Evolutionary conservation across 116 monocot species (phyloP).

Genomic region (Papilionanthe hybrid): DNA sequence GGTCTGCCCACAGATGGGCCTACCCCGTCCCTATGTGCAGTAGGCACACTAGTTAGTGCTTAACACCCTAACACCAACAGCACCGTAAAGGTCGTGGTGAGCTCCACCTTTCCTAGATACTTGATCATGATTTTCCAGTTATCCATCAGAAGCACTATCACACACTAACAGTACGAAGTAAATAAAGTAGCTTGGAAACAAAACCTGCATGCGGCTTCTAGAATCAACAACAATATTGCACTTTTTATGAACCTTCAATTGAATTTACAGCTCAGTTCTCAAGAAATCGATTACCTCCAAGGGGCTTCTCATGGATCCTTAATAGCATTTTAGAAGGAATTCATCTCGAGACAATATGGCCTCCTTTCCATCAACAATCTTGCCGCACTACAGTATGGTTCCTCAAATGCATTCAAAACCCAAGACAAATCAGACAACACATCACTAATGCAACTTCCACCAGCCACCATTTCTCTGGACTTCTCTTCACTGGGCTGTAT

Average conservation of each 20-base stretch:
- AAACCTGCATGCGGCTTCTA: neutral
- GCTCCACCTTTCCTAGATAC: neutral
- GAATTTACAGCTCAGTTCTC: neutral
- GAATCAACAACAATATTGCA: neutral
- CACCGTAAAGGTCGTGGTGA: neutral
- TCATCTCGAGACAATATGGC: slow-evolving; percentile 41
- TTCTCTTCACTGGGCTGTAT: slow-evolving; percentile 36
- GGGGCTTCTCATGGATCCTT: neutral
- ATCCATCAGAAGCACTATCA: neutral
- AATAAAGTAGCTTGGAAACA: neutral
- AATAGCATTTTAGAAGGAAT: slow-evolving; percentile 29
- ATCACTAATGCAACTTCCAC: neutral
- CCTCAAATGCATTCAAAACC: slow-evolving; percentile 48
- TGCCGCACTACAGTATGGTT: slow-evolving; percentile 30
- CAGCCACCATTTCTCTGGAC: neutral
- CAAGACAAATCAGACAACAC: slow-evolving; percentile 16
- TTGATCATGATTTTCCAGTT: neutral
- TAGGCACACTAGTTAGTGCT: neutral
- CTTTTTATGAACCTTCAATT: neutral
- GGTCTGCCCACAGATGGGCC: neutral
- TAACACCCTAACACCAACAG: neutral
- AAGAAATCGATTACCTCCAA: slow-evolving; percentile 2
- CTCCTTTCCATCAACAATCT: slow-evolving; percentile 34
- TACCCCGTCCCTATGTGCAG: neutral
- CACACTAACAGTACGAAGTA: neutral